Base-by-base conservation (phyloP, 169 alveolate species). In the Cryptosporidium andersoni region DNA sequence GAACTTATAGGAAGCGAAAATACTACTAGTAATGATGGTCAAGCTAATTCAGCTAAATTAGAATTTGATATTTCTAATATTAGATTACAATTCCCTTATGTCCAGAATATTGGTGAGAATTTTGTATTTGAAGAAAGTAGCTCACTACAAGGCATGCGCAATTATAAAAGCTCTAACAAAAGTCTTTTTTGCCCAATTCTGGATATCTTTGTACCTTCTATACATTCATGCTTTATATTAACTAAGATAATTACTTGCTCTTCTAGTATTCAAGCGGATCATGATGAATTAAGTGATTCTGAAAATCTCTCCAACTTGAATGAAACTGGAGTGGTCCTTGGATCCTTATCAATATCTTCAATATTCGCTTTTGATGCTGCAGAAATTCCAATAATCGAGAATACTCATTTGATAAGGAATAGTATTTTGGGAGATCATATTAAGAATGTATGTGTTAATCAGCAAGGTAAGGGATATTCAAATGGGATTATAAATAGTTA, bases 351-450 rank as follows among this genome's bases (percentile, higher is more conserved):
- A 37, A 74, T 74, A n/a, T 68, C 85, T 25, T 39, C 60, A 4
- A 62, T 74, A 25, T 74, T 74, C 37, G 85, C 85, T 55, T 58
- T 74, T 8, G 85, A 74, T 60, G 85, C 74, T 8, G 85, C 85
- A 25, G 45, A 64, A 45, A 74, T 74, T 34, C 85, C 85, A 34
- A 63, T 74, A 2, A 74, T 74, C 37, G 85, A 74, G 11, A 68
- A 74, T 58, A 74, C 85, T 16, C 45, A 55, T 58, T 36, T 74
- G 12, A 40, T 74, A 34, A 55, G 85, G 25, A 53, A 60, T 34
- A 49, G 51, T 52, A 64, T 51, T 39, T 66, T 66, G 45, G 48
- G 64, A n/a, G 66, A 74, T 1, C 37, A 74, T 5, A n/a, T 12
- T 43, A 4, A 12, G 4, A 49, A 42, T 3, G 48, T 36, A 12